Conservation (phyloP, 352 stramenopile genomes). For the Globisporangium middletonii region DNA sequence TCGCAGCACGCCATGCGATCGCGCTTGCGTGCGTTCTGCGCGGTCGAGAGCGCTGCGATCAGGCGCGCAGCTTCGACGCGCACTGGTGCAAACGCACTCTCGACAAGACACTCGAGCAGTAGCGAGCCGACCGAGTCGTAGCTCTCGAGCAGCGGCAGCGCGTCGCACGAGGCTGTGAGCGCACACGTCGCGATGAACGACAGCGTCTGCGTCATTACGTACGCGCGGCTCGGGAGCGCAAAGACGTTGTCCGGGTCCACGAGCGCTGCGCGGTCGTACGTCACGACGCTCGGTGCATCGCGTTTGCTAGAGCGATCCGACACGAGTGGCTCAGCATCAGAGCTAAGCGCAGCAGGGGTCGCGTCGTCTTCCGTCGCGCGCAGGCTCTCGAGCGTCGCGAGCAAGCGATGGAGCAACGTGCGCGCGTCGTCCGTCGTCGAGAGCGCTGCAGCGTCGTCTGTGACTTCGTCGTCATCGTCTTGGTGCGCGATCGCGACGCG, state of each 20-base stretch:
- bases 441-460: conserved; percentile 17
- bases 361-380: conserved; percentile 17
- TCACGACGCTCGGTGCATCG: conserved; percentile 19
- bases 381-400: conserved; percentile 34
- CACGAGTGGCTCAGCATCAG: not conserved
- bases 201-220: conserved; percentile 49
- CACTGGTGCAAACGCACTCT: conserved; percentile 39
- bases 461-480: conserved; percentile 3
- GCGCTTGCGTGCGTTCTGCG: conserved; percentile 34
- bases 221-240: conserved; percentile 39
- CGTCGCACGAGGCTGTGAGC: conserved; percentile 22
- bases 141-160: conserved; percentile 29
- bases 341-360: no score
- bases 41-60: conserved; percentile 36
- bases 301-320: conserved; percentile 1
- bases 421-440: conserved; percentile 15
- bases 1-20: conserved; percentile 39
- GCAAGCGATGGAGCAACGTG: conserved; percentile 32
- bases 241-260: conserved; percentile 44
- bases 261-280: conserved; percentile 31
- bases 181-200: conserved; percentile 40
- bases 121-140: conserved; percentile 33
- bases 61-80: conserved; percentile 36
- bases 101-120: conserved; percentile 38
- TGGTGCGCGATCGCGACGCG: not conserved